phyloP scores from a whole-genome alignment of 805 yeast species.

The Maudiozyma saulgeensis region DNA sequence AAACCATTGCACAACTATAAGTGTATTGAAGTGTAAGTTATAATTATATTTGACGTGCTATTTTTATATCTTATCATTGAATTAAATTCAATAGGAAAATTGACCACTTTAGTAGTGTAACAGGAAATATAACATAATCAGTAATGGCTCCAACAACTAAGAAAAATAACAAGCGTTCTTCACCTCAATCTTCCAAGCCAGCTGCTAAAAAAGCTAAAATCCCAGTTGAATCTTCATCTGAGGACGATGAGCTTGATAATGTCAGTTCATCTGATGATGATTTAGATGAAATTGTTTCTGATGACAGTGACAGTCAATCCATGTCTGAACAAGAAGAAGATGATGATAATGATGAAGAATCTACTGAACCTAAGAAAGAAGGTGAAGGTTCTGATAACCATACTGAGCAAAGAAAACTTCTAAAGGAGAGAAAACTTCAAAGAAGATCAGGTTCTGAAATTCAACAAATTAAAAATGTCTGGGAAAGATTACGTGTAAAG shows the following conservation, averaged over 20 bases:
- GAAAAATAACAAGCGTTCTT: constrained; percentile 11
- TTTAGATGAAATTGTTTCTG: constrained; percentile 19
- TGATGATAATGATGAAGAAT: constrained; percentile 21
- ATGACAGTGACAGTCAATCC: constrained; percentile 27
- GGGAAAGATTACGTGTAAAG: constrained; percentile 88
- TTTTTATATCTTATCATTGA: neutral
- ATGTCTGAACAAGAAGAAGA: constrained; percentile 31
- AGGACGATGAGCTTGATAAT: constrained; percentile 17
- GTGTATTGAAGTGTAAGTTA: too few species aligned
- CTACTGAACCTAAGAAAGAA: constrained; percentile 21
- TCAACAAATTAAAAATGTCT: constrained; percentile 70
- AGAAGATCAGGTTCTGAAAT: constrained; percentile 84
- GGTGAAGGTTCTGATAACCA: constrained; percentile 40
- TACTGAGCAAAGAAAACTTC: constrained; percentile 68
- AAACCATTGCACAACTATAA: too few species aligned
- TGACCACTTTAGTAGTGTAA: too few species aligned
- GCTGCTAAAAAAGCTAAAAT: constrained; percentile 27
- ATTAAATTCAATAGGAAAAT: too few species aligned
- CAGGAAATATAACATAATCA: neutral
- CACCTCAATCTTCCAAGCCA: constrained; percentile 7
- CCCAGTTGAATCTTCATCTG: constrained; percentile 24
- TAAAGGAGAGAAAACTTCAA: constrained; percentile 75
- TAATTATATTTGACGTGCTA: too few species aligned
- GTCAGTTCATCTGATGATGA: constrained; percentile 26
- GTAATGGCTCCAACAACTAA: constrained; percentile 14